Evolutionary conservation across 306 rosid genomes (phyloP).

Genomic region (Vachellia pachyceras): DNA sequence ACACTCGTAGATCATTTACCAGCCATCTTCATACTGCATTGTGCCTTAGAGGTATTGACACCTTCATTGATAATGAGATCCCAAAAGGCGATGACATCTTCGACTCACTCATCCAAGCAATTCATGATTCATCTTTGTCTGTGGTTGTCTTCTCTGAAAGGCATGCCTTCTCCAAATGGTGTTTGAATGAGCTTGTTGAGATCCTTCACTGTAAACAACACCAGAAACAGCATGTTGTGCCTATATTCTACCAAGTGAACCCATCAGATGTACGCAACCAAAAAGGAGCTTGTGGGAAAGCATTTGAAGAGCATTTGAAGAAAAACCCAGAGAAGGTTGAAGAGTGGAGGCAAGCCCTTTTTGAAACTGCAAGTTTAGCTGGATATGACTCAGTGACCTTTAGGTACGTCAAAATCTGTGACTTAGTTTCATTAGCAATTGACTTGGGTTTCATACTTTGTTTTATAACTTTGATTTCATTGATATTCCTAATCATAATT

Average conservation of each 20-base stretch:
- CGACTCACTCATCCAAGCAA: too few relatives aligned
- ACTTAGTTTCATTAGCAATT: too few relatives aligned
- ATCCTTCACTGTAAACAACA: background rate
- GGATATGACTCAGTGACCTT: background rate
- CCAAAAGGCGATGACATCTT: too few relatives aligned
- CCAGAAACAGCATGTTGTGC: background rate
- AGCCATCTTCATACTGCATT: too few relatives aligned
- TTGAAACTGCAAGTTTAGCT: background rate
- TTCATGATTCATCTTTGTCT: too few relatives aligned
- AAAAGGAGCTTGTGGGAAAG: background rate
- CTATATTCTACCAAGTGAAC: slow-evolving; percentile 2
- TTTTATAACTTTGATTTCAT: too few relatives aligned
- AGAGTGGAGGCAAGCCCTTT: slow-evolving; percentile 2
- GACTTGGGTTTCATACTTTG: too few relatives aligned
- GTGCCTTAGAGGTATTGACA: too few relatives aligned
- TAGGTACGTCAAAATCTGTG: too few relatives aligned
- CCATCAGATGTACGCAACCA: slow-evolving; percentile 6
- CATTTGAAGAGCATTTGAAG: background rate
- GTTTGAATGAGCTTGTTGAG: background rate
- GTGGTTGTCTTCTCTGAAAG: background rate
- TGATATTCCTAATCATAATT: too few relatives aligned
- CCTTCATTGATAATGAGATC: too few relatives aligned
- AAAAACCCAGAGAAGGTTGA: background rate
- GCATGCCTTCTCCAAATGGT: background rate
- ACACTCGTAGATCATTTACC: too few relatives aligned